Conservation (phyloP, 768 basidiomycete species). For the Steccherinum ochraceum region DNA sequence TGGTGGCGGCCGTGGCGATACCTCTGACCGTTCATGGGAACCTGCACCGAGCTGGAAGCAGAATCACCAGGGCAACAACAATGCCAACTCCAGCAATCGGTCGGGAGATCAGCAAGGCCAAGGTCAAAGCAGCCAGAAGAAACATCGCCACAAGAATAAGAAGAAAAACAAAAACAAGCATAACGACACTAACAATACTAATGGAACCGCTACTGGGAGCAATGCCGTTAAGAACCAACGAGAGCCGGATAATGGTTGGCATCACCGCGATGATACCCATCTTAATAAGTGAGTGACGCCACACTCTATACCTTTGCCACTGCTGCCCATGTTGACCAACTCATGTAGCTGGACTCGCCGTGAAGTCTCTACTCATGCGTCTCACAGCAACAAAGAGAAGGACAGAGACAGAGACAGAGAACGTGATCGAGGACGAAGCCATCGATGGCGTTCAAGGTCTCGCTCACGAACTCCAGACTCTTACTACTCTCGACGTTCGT, state of each 20-base stretch:
- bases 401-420: slow-evolving; percentile 26
- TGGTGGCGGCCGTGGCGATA: slow-evolving; percentile 10
- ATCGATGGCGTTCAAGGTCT: slow-evolving; percentile 45
- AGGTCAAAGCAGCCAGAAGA: slow-evolving; percentile 21
- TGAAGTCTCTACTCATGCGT: no score
- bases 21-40: slow-evolving; percentile 19
- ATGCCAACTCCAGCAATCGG: slow-evolving; percentile 11
- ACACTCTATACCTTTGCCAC: slow-evolving; percentile 6
- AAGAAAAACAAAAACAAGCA: slow-evolving; percentile 29
- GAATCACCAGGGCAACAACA: slow-evolving; percentile 21
- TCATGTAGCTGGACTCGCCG: slow-evolving; percentile 66
- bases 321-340: slow-evolving; percentile 8
- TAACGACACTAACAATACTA: slow-evolving; percentile 22
- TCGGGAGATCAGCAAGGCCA: not conserved
- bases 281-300: slow-evolving; percentile 62
- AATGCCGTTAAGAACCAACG: not conserved
- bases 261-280: slow-evolving; percentile 55
- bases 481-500: slow-evolving; percentile 57
- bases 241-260: slow-evolving; percentile 35
- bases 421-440: slow-evolving; percentile 16
- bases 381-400: slow-evolving; percentile 30
- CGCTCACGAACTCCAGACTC: slow-evolving; percentile 56
- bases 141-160: slow-evolving; percentile 28
- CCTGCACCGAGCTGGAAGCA: slow-evolving; percentile 27
- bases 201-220: not conserved